Base-by-base conservation (phyloP, 805 yeast species). In the Clavispora santaluciae region DNA sequence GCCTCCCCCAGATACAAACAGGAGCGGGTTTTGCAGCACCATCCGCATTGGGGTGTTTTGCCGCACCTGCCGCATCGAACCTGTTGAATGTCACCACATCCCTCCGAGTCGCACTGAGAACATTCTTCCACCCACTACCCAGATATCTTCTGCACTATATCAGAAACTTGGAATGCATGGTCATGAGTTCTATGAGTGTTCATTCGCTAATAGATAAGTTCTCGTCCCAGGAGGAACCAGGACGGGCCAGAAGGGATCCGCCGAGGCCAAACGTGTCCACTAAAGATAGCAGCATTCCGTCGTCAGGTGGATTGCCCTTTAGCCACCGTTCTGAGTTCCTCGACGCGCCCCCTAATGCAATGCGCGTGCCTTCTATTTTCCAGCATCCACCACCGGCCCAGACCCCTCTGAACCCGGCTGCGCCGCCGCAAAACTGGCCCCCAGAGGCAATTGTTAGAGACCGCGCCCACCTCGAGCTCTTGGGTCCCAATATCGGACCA, bases 401-500 rank as follows among this genome's bases (percentile, higher is more conserved):
- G 5, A 28, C 31, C 12, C 20, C 20, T 7, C 18, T 12, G 12
- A 6, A 8, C 10, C 20, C n/a, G 20, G n/a, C 18, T 5, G 9
- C 16, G 20, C 31, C 18, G n/a, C 31, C 31, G 18, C 31, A 28
- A 28, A 28, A 28, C 18, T 28, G 31, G 31, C 31, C 5, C 11
- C 11, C 6, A 16, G 29, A 15, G 31, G 31, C 31, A 10, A 28
- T 28, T 18, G 31, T 28, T 5, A 28, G 12, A 3, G 51, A 49
- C 22, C 44, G 54, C 5, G 55, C 55, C 4, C 51, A 64, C 10
- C 45, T 64, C 9, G 43, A 63, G 4, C 55, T 81, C 8, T 61
- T 83, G 26, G 89, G 88, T 1, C 66, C 78, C 3, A 67, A 74
- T 22, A 65, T 77, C 11, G 54, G 68, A 6, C 78, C 80, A 0